Evolutionary conservation across 306 rosid species (phyloP).

Genomic region (Ziziphus jujuba): DNA sequence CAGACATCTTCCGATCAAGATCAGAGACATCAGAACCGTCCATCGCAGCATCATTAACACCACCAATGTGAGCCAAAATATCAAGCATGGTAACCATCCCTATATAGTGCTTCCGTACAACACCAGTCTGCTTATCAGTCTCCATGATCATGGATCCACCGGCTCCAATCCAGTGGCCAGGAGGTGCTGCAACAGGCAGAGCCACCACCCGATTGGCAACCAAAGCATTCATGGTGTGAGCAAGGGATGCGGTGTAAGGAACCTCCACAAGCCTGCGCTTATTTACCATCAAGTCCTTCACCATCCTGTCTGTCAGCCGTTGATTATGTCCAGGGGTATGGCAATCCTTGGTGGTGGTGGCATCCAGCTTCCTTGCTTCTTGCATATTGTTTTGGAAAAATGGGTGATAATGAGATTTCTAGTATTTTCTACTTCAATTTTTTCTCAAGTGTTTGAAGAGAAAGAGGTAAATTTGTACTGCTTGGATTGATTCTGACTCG

Average conservation of each 20-base stretch:
- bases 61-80: conserved; percentile 74
- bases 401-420: not conserved
- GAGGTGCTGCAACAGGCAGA: conserved; percentile 88
- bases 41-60: conserved; percentile 42
- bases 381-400: conserved; percentile 32
- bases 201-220: conserved; percentile 77
- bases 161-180: conserved; percentile 93
- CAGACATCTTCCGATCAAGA: conserved; percentile 68
- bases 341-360: conserved; percentile 12
- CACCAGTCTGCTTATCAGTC: conserved; percentile 67
- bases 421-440: too few species aligned
- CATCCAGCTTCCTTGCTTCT: conserved; percentile 8
- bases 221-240: conserved; percentile 66
- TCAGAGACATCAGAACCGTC: conserved; percentile 25
- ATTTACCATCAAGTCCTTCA: conserved; percentile 56
- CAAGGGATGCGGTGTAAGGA: conserved; percentile 79
- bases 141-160: conserved; percentile 90
- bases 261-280: conserved; percentile 79
- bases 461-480: not conserved
- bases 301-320: conserved; percentile 45
- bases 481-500: too few species aligned
- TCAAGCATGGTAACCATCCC: conserved; percentile 95
- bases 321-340: conserved; percentile 15
- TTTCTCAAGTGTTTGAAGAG: too few species aligned
- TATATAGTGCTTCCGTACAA: conserved; percentile 66